A percentile compares a stretch with the other conserved stretches of the same genome.
Conservation (phyloP, 176 grass and related monocot genomes). For the Oryza longistaminata region DNA sequence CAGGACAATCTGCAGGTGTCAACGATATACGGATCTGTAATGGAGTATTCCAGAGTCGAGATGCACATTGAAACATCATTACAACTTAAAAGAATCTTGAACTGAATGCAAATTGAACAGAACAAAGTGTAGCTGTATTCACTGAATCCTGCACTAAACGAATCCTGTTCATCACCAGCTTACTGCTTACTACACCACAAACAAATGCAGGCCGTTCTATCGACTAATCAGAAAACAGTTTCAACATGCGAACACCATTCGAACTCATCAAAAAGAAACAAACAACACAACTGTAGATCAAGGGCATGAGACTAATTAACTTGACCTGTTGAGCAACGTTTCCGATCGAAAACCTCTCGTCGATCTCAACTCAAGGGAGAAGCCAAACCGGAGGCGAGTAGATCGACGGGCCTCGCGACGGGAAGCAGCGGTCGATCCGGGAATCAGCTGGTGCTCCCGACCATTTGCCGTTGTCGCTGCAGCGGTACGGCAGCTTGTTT, state of each 20-base stretch:
- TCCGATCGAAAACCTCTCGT: neutral
- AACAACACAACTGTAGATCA: neutral
- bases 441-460: neutral
- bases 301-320: neutral
- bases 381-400: neutral
- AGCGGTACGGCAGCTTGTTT: neutral
- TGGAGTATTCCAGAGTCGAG: neutral
- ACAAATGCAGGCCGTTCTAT: neutral
- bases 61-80: too few species aligned
- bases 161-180: neutral
- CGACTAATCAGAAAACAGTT: neutral
- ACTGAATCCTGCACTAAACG: neutral
- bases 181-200: neutral
- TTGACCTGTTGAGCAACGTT: neutral
- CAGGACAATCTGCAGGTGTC: neutral
- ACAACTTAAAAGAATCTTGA: neutral
- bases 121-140: neutral
- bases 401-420: neutral
- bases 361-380: neutral
- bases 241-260: neutral
- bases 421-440: neutral
- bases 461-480: slow-evolving; percentile 15
- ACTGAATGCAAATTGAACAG: neutral
- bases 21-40: neutral
- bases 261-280: neutral